These are phyloP conservation scores for Hypoxylon lenormandii DNA, from an alignment of 495 filamentous ascomycete genomes.

Conservation along the genomic window DNA sequence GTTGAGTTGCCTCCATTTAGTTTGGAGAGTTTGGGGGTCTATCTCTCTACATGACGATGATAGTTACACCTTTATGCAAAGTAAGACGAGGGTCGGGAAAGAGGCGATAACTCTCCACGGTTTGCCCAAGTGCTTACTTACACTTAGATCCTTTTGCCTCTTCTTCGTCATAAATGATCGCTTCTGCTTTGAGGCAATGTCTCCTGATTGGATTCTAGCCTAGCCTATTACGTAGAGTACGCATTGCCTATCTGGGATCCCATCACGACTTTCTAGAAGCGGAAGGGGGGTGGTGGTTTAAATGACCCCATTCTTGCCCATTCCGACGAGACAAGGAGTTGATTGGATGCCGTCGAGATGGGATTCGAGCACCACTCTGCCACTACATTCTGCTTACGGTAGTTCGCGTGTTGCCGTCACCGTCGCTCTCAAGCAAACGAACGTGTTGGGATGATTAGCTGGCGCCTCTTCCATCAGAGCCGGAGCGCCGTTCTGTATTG, in stretches of 20 bases:
- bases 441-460: slow-evolving; percentile 34
- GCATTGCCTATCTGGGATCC: slow-evolving; percentile 30
- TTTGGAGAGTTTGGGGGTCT: not conserved
- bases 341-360: slow-evolving; percentile 48
- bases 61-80: slow-evolving; percentile 10
- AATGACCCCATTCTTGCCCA: slow-evolving; percentile 27
- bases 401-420: slow-evolving; percentile 36
- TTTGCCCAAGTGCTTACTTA: slow-evolving; percentile 28
- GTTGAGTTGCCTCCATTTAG: slow-evolving; percentile 10
- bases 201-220: slow-evolving; percentile 34
- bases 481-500: slow-evolving; percentile 16
- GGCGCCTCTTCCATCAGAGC: slow-evolving; percentile 26
- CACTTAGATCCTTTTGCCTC: not conserved
- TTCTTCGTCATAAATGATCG: not conserved
- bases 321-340: slow-evolving; percentile 32
- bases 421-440: slow-evolving; percentile 21
- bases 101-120: slow-evolving; percentile 17
- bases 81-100: slow-evolving; percentile 10
- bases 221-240: slow-evolving; percentile 40
- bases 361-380: slow-evolving; percentile 43
- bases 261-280: slow-evolving; percentile 35
- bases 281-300: slow-evolving; percentile 16
- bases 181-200: slow-evolving; percentile 33
- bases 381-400: slow-evolving; percentile 33
- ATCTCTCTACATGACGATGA: not conserved